Evolutionary conservation across 108 stramenopile species (phyloP), one percentile per base, ranked within the genome.

Genomic region (Fistulifera pelliculosa): DNA sequence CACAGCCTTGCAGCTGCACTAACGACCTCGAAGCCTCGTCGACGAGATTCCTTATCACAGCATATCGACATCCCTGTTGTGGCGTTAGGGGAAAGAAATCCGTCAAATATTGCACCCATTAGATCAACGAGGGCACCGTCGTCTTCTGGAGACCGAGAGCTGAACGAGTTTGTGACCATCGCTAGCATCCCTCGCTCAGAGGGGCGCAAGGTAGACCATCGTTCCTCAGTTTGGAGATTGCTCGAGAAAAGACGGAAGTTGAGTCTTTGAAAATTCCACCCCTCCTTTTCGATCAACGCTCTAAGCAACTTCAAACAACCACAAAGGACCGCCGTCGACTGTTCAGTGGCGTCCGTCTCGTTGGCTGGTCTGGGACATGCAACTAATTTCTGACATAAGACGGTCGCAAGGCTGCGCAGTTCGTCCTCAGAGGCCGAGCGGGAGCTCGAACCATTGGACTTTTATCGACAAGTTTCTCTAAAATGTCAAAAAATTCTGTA

Each of bases 101-200:
- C 84, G 74, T 93, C 90, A 64, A 93, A 93, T 28, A 93, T 77
- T 6, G 77, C 75, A 8, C 90, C 90, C 84, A 93, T 88, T 39
- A 93, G 60, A 60, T 93, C 81, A 41, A 85, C 31, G 6, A 35
- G 62, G 1, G 86, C 48, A 17, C 66, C 66, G 19, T 49, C 43
- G 53, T 84, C 75, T 14, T 69, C 75, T 15, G 49, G 14, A 43
- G 58, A 45, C 14, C 53, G 28, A 40, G 27, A 41, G 13, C 52
- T 52, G 8, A 25, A 58, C 16, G 28, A 65, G 15, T 27, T 25
- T 1, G 56, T 19, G 12, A 60, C 41, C 43, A 23, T 38, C 26
- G 52, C 47, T 39, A 68, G 55, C 60, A 68, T 62, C 8, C 56
- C 60, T 19, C 41, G 31, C 3, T 3, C 31, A 35, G 31, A 8